Evolutionary conservation across 2,329 filamentous ascomycete species (phyloP).

Genomic region (Aspergillus terreus): DNA sequence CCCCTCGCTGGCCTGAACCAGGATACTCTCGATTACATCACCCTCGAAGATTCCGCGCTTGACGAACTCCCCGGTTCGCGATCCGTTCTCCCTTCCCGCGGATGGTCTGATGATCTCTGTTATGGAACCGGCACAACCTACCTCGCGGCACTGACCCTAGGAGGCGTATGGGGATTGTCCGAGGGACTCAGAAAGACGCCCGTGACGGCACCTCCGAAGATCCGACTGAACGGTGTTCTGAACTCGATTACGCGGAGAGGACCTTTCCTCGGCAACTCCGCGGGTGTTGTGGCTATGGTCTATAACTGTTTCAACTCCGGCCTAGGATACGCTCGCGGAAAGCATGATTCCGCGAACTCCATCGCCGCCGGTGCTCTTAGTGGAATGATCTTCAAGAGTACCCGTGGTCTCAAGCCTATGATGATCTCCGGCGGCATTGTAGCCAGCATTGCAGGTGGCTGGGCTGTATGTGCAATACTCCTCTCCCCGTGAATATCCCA

Average conservation of each 20-base stretch:
- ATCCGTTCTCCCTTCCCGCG: slow-evolving; percentile 87
- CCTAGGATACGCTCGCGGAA: slow-evolving; percentile 73
- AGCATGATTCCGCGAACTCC: slow-evolving; percentile 88
- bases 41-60: slow-evolving; percentile 85
- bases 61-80: slow-evolving; percentile 81
- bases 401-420: slow-evolving; percentile 84
- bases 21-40: slow-evolving; percentile 90
- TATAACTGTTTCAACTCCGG: slow-evolving; percentile 92
- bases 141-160: slow-evolving; percentile 76
- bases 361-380: slow-evolving; percentile 80
- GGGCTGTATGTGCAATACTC: slow-evolving; percentile 70
- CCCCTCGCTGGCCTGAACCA: slow-evolving; percentile 90
- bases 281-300: slow-evolving; percentile 89
- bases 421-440: slow-evolving; percentile 90
- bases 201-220: slow-evolving; percentile 74
- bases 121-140: slow-evolving; percentile 97
- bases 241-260: slow-evolving; percentile 92
- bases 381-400: slow-evolving; percentile 96
- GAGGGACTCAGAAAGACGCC: slow-evolving; percentile 77
- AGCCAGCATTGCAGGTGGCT: slow-evolving; percentile 75
- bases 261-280: slow-evolving; percentile 93
- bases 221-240: slow-evolving; percentile 88
- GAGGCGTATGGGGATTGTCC: slow-evolving; percentile 86
- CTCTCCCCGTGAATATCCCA: slow-evolving; percentile 6
- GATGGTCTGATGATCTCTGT: slow-evolving; percentile 97